A percentile compares a stretch with the other conserved stretches of the same genome.
These are phyloP conservation scores for Solanum acaule DNA, from an alignment of 257 asterid species.

Conservation along the genomic window DNA sequence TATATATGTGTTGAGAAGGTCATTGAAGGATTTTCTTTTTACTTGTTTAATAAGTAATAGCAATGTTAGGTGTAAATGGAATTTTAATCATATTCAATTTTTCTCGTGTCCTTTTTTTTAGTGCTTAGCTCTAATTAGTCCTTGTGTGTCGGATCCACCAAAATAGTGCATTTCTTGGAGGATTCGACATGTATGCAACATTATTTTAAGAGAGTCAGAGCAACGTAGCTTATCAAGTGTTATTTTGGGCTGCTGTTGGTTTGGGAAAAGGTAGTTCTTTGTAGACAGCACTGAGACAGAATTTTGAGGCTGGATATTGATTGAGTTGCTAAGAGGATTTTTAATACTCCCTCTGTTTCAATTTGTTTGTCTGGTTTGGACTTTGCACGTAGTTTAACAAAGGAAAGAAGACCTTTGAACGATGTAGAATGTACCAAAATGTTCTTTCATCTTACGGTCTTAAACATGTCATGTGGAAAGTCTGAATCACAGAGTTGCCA, in stretches of 20 bases:
- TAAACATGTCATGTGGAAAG: neutral
- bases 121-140: neutral
- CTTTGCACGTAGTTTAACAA: neutral
- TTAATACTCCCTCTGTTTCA: accelerated
- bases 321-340: neutral
- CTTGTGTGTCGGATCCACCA: neutral
- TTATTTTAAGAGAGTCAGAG: neutral
- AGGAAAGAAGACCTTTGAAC: neutral
- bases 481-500: neutral
- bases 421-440: neutral
- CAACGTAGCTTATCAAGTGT: neutral
- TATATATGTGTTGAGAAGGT: conserved; percentile 3
- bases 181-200: accelerated
- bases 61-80: neutral
- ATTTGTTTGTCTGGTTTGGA: neutral
- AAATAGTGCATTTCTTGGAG: neutral
- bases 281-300: neutral
- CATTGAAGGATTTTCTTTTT: neutral
- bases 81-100: neutral
- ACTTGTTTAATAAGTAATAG: neutral
- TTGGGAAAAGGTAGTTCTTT: neutral
- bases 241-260: neutral
- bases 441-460: neutral
- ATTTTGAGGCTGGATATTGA: neutral
- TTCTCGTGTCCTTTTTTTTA: neutral